Evolutionary conservation across 805 yeast genomes (phyloP).

Genomic region (Candida manassasensis): DNA sequence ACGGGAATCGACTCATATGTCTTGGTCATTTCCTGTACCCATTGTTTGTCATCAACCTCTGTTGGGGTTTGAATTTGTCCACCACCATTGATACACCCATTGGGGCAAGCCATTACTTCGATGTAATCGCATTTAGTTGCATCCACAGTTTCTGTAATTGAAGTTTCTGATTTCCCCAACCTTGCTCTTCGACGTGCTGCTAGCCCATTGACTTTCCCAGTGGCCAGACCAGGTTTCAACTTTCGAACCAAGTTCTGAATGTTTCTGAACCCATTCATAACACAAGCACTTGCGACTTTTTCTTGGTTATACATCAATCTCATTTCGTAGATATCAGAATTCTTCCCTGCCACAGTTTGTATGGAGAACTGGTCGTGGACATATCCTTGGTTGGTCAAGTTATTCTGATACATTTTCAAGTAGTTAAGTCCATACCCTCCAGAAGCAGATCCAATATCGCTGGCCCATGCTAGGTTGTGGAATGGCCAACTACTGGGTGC

Average conservation of each 20-base stretch:
- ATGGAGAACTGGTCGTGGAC: constrained; percentile 23
- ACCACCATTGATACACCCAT: constrained; percentile 96
- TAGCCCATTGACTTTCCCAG: constrained; percentile 28
- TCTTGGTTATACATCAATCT: constrained; percentile 42
- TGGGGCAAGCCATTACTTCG: constrained; percentile 98
- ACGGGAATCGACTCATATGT: constrained; percentile 32
- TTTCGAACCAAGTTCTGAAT: constrained; percentile 90
- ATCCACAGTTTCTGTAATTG: constrained; percentile 40
- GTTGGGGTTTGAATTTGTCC: constrained; percentile 66
- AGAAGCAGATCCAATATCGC: constrained; percentile 74
- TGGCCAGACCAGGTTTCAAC: constrained; percentile 42
- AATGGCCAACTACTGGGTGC: constrained; percentile 66
- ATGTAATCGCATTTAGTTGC: constrained; percentile 72
- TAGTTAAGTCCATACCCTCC: constrained; percentile 87
- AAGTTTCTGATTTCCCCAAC: constrained; percentile 15
- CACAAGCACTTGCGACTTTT: constrained; percentile 51
- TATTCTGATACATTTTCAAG: constrained; percentile 36
- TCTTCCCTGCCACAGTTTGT: constrained; percentile 56
- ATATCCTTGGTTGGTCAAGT: constrained; percentile 14
- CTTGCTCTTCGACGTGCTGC: constrained; percentile 44
- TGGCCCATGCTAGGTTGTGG: constrained; percentile 58
- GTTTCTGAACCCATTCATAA: constrained; percentile 85
- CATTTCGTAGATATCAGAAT: constrained; percentile 71
- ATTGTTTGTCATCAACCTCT: constrained; percentile 35
- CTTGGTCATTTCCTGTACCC: constrained; percentile 36